Base-by-base conservation (phyloP, 768 basidiomycete genomes). In the Lentinus tigrinus region DNA sequence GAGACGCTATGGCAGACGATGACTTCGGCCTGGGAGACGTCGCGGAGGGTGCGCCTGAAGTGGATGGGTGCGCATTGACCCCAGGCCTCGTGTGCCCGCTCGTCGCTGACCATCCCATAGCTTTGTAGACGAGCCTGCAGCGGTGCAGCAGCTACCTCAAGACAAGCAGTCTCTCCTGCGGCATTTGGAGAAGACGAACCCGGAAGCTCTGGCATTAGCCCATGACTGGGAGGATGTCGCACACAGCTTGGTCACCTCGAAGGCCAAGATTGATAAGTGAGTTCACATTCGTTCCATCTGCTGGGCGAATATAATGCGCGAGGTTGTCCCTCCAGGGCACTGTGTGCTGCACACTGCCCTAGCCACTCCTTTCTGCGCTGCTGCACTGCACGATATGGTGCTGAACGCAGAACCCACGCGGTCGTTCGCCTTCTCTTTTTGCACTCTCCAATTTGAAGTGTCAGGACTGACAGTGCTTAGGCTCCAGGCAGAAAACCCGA, bases 1-100 rank as follows among this genome's bases (percentile, higher is more conserved):
- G 88, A 31, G 88, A 91, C 62, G 80, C 72, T 11, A 79, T 96
- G 78, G 73, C 64, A 9, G 90, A 93, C 43, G 85, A 82, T 16
- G 95, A 98, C 71, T 97, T 92, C 67, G 95, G 95, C 11, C 74
- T 98, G 42, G 82, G 79, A 24, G 91, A 89, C 61, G 70, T 75
- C 39, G 71, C 79, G 19, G 81, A 85, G 55, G 67, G 54, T 31
- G 64, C 67, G 50, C 63, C 57, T 1, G 68, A 67, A 34, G 67
- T 67, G 31, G 68, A 62, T 49, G 69, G 59, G 77, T 78, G 66
- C 26, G 62, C 57, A 3, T 46, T 21, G 28, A 26, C 40, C 36
- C 34, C 7, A 47, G 13, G 36, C 11, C 1, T 36, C 4, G 36
- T 8, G 2, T 26, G 23, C 10, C 17, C 5, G 2, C 13, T 26